Percentiles rank a stretch among this genome's conserved stretches.
phyloP scores from a whole-genome alignment of 192 early-diverging fungal genomes.

The Backusella luteola region DNA sequence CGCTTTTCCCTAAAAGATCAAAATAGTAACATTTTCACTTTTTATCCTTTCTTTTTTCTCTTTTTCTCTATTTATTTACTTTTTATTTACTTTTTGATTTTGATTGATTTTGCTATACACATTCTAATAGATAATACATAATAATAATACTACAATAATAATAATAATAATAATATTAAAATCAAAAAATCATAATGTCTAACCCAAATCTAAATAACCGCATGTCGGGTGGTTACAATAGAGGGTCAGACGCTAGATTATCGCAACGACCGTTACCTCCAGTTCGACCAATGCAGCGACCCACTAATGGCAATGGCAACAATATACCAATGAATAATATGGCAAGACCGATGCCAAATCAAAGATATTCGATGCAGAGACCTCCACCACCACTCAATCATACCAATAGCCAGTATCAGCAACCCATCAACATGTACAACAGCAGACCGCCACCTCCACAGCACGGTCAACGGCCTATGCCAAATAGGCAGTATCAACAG shows the following conservation, averaged over 20 bases:
- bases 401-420: neutral
- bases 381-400: neutral
- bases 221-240: conserved; percentile 2
- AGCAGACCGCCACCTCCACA: neutral
- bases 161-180: neutral
- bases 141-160: neutral
- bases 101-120: neutral
- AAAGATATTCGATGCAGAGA: neutral
- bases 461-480: neutral
- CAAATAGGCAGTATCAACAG: neutral
- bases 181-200: neutral
- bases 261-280: neutral
- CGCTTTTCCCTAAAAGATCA: conserved; percentile 11
- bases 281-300: neutral
- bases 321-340: conserved; percentile 7
- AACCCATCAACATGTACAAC: neutral
- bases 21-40: conserved; percentile 13
- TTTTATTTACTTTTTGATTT: neutral
- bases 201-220: conserved; percentile 6
- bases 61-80: neutral
- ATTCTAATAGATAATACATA: neutral
- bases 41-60: neutral
- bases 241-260: conserved; percentile 4
- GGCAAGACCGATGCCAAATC: neutral
- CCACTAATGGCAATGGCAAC: neutral